phyloP scores from a whole-genome alignment of 2,329 filamentous ascomycete species.

The Lasiodiplodia theobromae region DNA sequence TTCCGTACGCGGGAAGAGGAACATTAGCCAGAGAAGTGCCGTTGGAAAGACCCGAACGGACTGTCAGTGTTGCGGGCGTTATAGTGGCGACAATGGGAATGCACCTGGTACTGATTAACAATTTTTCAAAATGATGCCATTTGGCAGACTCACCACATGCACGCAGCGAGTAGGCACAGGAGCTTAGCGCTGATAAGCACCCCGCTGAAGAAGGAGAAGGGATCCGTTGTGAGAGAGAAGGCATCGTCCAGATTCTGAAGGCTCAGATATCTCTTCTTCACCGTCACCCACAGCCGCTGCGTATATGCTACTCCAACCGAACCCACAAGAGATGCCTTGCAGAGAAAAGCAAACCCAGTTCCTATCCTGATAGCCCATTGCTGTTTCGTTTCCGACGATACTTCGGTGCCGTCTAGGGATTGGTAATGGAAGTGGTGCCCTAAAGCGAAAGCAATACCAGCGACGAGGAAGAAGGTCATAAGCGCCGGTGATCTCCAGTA shows the following conservation, averaged over 20 bases:
- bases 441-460: background rate
- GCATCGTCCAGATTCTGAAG: constrained; percentile 7
- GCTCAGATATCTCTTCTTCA: background rate
- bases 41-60: background rate
- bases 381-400: background rate
- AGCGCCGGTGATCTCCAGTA: constrained; percentile 12
- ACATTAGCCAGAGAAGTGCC: background rate
- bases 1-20: background rate
- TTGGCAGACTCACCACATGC: background rate
- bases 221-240: constrained; percentile 7
- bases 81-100: constrained; percentile 13
- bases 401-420: background rate
- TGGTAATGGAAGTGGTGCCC: constrained; percentile 16
- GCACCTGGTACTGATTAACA: background rate
- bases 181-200: background rate
- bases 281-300: constrained; percentile 8
- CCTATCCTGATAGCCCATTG: constrained; percentile 16
- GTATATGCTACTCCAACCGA: constrained; percentile 11
- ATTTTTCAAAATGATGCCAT: background rate
- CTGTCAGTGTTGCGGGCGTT: constrained; percentile 6
- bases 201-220: constrained; percentile 11
- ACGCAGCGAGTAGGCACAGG: background rate
- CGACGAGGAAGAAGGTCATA: background rate
- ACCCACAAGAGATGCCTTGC: background rate
- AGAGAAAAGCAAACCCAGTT: constrained; percentile 1